Evolutionary conservation across 2,329 filamentous ascomycete species (phyloP).

Genomic region (Teratosphaeria pseudoeucalypti): DNA sequence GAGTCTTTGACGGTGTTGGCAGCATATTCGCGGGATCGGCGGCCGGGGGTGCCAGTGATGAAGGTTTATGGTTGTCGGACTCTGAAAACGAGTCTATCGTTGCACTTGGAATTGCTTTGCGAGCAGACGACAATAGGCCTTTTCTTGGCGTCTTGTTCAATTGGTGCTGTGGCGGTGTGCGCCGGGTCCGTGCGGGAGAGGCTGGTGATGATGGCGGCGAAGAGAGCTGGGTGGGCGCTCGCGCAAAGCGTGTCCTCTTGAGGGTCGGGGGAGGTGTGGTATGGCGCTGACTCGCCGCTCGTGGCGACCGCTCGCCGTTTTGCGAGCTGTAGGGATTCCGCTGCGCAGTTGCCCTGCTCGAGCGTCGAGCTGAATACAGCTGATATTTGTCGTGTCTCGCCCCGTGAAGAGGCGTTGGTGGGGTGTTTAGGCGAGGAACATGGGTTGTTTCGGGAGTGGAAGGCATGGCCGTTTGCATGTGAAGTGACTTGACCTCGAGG

Average conservation of each 20-base stretch:
- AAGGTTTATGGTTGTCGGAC: slow-evolving; percentile 12
- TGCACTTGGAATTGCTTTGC: background rate
- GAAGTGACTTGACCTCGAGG: background rate
- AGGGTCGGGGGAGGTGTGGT: slow-evolving; percentile 17
- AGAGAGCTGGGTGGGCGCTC: slow-evolving; percentile 30
- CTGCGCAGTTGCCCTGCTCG: slow-evolving; percentile 23
- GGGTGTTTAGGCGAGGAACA: slow-evolving; percentile 53
- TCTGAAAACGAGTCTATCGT: slow-evolving; percentile 6
- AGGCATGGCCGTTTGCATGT: slow-evolving; percentile 3
- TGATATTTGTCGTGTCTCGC: slow-evolving; percentile 56
- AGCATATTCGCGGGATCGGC: slow-evolving; percentile 45
- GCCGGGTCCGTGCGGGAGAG: slow-evolving; percentile 16
- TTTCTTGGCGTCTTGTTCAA: slow-evolving; percentile 10
- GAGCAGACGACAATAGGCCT: slow-evolving; percentile 3
- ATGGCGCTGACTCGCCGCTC: slow-evolving; percentile 4
- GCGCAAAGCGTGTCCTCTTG: slow-evolving; percentile 35
- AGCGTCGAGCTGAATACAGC: slow-evolving; percentile 47
- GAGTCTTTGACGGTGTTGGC: slow-evolving; percentile 63
- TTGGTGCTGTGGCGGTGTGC: background rate
- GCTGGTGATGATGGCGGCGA: slow-evolving; percentile 34
- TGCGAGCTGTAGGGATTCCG: slow-evolving; percentile 35
- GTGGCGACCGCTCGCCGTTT: slow-evolving; percentile 20
- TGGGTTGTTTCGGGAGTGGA: slow-evolving; percentile 9
- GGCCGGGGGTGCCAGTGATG: slow-evolving; percentile 8
- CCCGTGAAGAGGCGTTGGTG: slow-evolving; percentile 58